Evolutionary conservation across 139 green algal species (phyloP), one percentile per base, ranked within the genome.

Genomic region (Yamagishiella unicocca): DNA sequence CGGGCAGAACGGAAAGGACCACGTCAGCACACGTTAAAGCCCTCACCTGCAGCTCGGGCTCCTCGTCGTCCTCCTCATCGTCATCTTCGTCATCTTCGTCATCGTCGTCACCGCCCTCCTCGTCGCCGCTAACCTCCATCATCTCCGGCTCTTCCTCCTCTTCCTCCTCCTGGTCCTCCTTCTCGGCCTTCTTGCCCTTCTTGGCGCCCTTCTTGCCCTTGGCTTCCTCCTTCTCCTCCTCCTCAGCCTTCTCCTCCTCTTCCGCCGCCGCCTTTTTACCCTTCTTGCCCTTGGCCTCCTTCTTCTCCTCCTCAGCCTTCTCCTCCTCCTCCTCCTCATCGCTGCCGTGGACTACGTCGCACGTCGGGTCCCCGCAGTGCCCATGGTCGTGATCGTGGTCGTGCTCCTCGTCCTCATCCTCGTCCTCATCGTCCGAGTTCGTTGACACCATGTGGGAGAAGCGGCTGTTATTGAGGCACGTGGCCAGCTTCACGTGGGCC

Each of bases 391-490:
- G 75, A 0, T 87, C 70, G 1, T 75, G 84, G 1, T 92, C 80
- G 9, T 89, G 62, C 1, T 84, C 75, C 1, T 84, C 70, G 21
- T 78, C 85, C 2, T 92, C 82, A 4, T 88, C 70, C 1, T 85
- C 77, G 0, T 87, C 43, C 4, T 79, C 68, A 0, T 84, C 66
- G 8, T 79, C 55, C 27, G 46, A 54, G 7, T 77, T 81, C 1
- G 27, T 27, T 2, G n/a, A 62, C 5, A 93, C 89, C 90, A 93
- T 93, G 84, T 93, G 90, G 7, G 43, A 66, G 72, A 85, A 83
- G 22, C 88, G 40, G 66, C 50, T 87, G 79, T 93, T 93, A 66
- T 55, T n/a, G 40, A 93, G 40, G 43, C 84, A 91, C 40, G 46
- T 91, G 27, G 89, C 71, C 84, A 93, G 62, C 83, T 89, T 85